Evolutionary conservation across 805 yeast species (phyloP), one percentile per base, ranked within the genome.

Genomic region (Spathaspora boniae): DNA sequence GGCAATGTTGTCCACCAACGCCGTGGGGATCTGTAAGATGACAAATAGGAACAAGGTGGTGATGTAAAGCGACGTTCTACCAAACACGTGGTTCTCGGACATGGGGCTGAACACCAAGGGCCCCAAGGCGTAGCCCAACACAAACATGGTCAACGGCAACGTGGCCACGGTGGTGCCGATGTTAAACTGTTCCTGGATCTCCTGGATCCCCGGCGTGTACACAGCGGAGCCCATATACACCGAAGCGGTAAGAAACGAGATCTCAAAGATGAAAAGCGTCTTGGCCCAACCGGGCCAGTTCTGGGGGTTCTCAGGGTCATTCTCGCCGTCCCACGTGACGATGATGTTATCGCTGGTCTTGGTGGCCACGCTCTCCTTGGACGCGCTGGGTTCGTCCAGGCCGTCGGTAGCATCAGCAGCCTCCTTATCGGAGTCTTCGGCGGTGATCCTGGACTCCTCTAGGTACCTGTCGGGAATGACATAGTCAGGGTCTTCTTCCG

Each of bases 61-160:
- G 22, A 69, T 58, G 42, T 76, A 78, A 26, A 75, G 65, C 20
- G 66, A 58, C 36, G 72, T 73, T 42, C 83, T 65, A 9, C 84
- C 84, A 31, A 74, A 51, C 3, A 54, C 50, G 2, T 78, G 72
- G 31, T 73, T 64, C 49, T 79, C 85, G 9, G 80, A 70, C 41
- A 79, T 44, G 3, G 85, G 84, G 0, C 81, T 71, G 35, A 76
- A 72, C 2, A 76, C 42, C 61, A 78, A 60, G 2, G 82, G 82
- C 1, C 82, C 82, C 14, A 76, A 33, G 34, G 80, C 84, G 47
- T 79, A 78, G 7, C 83, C 85, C 19, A 77, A 45, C 6, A 78
- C 78, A 43, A 72, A 80, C 25, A 76, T 42, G 0, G 80, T 58
- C 45, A 80, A 60, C 3, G 80, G 78, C 23, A 80, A 56, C 1